Base-by-base conservation (phyloP, 2,329 filamentous ascomycete species). In the Colletotrichum navitas region DNA sequence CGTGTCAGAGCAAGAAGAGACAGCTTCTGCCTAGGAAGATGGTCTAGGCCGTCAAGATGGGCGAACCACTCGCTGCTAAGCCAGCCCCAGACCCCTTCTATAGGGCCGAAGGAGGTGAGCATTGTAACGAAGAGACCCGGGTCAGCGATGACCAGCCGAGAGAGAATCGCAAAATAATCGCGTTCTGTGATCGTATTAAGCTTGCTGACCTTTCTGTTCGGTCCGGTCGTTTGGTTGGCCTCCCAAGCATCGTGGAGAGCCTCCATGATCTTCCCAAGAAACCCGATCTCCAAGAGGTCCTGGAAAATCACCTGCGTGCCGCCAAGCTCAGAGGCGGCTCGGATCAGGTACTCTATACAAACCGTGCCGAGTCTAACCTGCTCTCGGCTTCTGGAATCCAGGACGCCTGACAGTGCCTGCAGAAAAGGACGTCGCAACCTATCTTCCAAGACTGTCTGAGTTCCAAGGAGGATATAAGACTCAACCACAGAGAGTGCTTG, bases 161-260 rank as follows among this genome's bases (percentile, higher is more conserved):
- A 91, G 2, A 99, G 86, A 2, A 98, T 90, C 5, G 90, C 89
- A 77, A 97, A 92, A 79, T 97, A 97, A 78, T 97, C 93, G 0
- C 93, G 93, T 78, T 97, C 91, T 0, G 93, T 91, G 14, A 94
- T 87, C 16, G 91, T 90, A 76, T 92, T 92, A 43, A 98, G 88
- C 39, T 89, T 88, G 51, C 91, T 88, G 26, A 89, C 85, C 75
- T 88, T 92, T 34, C 88, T 88, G 77, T 93, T 93, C 0, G 95
- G 95, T 0, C 96, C 95, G 0, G 93, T 93, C 0, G 93, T 94
- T 79, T 97, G 91, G 76, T 93, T 91, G 3, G 93, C 91, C 77
- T 92, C 88, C 87, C 90, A 91, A 3, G 91, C 88, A 63, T 91
- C 88, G 77, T 90, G 90, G 1, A 95, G 85, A 11, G 88, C 89